Evolutionary conservation across 495 filamentous ascomycete genomes (phyloP).

Genomic region (Hamigera avellanea): DNA sequence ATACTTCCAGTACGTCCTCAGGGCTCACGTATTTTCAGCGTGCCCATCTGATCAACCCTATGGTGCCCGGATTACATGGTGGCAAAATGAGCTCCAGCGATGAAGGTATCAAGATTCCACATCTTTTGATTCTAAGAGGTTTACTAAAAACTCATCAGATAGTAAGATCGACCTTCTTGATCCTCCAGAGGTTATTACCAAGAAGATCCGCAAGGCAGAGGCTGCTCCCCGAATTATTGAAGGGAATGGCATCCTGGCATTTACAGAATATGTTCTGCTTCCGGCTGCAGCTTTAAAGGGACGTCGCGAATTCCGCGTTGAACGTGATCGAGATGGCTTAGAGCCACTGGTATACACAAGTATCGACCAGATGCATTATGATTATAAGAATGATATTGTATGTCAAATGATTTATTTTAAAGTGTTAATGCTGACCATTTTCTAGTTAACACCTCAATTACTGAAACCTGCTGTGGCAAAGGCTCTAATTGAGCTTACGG

Average conservation of each 20-base stretch:
- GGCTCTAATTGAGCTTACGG: conserved; percentile 59
- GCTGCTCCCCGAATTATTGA: conserved; percentile 65
- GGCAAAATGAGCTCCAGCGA: conserved; percentile 69
- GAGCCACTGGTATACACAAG: conserved; percentile 69
- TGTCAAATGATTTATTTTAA: conserved; percentile 18
- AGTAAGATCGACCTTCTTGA: conserved; percentile 92
- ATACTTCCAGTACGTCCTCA: conserved; percentile 3
- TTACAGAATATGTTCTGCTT: conserved; percentile 77
- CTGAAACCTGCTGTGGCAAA: conserved; percentile 67
- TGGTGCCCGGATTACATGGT: conserved; percentile 75
- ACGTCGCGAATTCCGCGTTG: conserved; percentile 25
- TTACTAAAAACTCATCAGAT: too few species aligned
- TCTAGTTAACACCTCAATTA: conserved; percentile 68
- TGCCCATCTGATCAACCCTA: conserved; percentile 81
- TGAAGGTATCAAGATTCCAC: conserved; percentile 31
- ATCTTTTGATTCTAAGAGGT: too few species aligned
- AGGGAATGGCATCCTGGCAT: conserved; percentile 72
- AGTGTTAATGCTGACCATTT: conserved; percentile 13
- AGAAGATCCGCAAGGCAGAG: conserved; percentile 76
- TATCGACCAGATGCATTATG: conserved; percentile 58
- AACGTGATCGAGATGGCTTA: conserved; percentile 35
- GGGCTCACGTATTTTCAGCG: conserved; percentile 26
- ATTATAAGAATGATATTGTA: conserved; percentile 75
- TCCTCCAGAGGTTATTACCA: conserved; percentile 50
- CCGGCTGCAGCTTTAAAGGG: conserved; percentile 42